Base-by-base conservation (phyloP, 1,284 basidiomycete genomes). In the Ganoderma resinaceum region DNA sequence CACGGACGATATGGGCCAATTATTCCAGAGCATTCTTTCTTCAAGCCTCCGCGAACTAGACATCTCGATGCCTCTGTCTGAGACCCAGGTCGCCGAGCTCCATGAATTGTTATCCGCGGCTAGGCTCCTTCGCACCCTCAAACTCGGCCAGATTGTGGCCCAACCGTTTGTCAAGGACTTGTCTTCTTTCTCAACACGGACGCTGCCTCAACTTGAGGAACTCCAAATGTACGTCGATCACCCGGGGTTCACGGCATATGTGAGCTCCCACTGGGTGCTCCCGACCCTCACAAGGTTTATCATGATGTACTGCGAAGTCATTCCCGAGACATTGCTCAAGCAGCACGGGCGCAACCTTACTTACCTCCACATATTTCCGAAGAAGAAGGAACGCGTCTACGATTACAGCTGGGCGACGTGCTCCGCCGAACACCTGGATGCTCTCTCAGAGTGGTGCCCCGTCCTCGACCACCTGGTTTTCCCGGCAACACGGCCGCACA, bases 401-500 rank as follows among this genome's bases (percentile, higher is more conserved):
- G 67, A 68, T 53, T 58, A 65, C 63, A 61, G 38, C 16, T 65
- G 63, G 63, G 46, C 33, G 4, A 8, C 12, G 35, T 55, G 1
- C 23, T 43, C 33, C 18, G 29, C 67, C 9, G 38, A 46, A 6
- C n/a, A 18, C 26, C 12, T 71, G 3, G 33, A 38, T 8, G 29
- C 8, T 4, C 40, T 62, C 12, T 26, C 58, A 6, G 14, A 37
- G 42, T 60, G 58, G 58, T 69, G 67, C 43, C 70, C 70, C 18
- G 43, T 60, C n/a, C 61, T 72, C 26, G 66, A 66, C 9, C 70
- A 72, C 53, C 61, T 72, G 43, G 67, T 66, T n/a, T 37, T 68
- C 55, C 59, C 65, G 6, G 42, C 59, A 29, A 55, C 35, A 11
- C 31, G n/a, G 4, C 49, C 33, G 12, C 16, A 16, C 4, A 11